These are phyloP conservation scores for Kwoniella shivajii DNA, from an alignment of 1,284 basidiomycete genomes.

Conservation along the genomic window DNA sequence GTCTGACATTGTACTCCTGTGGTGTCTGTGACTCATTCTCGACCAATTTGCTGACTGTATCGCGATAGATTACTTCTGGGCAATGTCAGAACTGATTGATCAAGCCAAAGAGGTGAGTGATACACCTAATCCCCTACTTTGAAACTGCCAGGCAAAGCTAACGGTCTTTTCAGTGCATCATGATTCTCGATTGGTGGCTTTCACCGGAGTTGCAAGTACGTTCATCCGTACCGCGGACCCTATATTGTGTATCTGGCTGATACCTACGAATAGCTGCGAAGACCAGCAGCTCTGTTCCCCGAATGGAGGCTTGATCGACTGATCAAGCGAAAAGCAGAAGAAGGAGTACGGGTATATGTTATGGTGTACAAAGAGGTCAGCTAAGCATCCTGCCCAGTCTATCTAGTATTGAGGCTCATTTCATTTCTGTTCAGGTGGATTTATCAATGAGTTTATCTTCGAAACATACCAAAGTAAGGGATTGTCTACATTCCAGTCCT, in stretches of 20 bases:
- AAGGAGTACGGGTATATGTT: conserved; percentile 86
- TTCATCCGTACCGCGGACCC: not conserved
- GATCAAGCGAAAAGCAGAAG: conserved; percentile 79
- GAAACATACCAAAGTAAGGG: conserved; percentile 73
- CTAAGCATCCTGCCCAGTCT: not conserved
- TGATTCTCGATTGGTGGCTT: conserved; percentile 78
- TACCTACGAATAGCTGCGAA: conserved; percentile 62
- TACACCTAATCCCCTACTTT: not conserved
- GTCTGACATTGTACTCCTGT: too few relatives aligned
- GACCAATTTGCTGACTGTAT: not conserved
- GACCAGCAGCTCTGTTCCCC: conserved; percentile 77
- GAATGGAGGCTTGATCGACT: conserved; percentile 85
- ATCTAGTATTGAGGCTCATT: not conserved
- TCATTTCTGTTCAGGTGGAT: conserved; percentile 62
- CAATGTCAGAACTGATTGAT: conserved; percentile 83
- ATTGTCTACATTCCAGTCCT: not conserved
- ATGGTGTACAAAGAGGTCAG: conserved; percentile 82
- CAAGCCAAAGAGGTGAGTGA: conserved; percentile 48
- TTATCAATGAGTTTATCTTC: conserved; percentile 87
- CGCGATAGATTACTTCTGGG: conserved; percentile 80
- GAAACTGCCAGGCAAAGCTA: not conserved
- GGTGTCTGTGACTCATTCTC: too few relatives aligned
- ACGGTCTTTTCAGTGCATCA: conserved; percentile 60
- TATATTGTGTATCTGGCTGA: not conserved
- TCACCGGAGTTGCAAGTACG: conserved; percentile 77